phyloP scores from a whole-genome alignment of 2,329 filamentous ascomycete species.

The Colletotrichum caudatum region DNA sequence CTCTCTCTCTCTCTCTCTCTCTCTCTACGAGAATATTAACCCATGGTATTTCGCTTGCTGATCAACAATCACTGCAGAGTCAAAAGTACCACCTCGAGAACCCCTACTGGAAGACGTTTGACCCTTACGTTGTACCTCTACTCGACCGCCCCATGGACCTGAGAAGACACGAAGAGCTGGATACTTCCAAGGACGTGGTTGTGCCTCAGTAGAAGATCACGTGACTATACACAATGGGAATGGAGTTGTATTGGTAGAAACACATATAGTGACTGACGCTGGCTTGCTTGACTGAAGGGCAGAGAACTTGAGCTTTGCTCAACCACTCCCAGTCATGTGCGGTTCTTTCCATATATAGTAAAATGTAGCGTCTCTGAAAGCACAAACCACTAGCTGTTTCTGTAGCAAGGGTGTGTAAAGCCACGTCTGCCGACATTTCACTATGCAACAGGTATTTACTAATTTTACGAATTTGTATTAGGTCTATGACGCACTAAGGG shows the following conservation, averaged over 20 bases:
- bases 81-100: constrained; percentile 75
- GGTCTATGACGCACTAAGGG: constrained; percentile 38
- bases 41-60: neutral
- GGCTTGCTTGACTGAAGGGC: neutral
- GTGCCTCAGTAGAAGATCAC: constrained; percentile 47
- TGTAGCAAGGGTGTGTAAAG: neutral
- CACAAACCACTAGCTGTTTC: too few relatives aligned
- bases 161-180: constrained; percentile 74
- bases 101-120: constrained; percentile 82
- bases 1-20: neutral
- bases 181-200: constrained; percentile 63
- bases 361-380: neutral
- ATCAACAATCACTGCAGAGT: constrained; percentile 50
- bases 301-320: neutral
- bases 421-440: neutral
- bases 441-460: neutral
- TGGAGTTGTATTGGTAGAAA: neutral
- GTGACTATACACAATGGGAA: neutral
- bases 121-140: constrained; percentile 78
- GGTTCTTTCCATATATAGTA: neutral
- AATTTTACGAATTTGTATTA: constrained; percentile 42
- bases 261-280: neutral
- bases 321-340: neutral
- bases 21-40: neutral
- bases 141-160: constrained; percentile 78